Evolutionary conservation across 495 filamentous ascomycete genomes (phyloP).

Genomic region (Mycothermus thermophilus): DNA sequence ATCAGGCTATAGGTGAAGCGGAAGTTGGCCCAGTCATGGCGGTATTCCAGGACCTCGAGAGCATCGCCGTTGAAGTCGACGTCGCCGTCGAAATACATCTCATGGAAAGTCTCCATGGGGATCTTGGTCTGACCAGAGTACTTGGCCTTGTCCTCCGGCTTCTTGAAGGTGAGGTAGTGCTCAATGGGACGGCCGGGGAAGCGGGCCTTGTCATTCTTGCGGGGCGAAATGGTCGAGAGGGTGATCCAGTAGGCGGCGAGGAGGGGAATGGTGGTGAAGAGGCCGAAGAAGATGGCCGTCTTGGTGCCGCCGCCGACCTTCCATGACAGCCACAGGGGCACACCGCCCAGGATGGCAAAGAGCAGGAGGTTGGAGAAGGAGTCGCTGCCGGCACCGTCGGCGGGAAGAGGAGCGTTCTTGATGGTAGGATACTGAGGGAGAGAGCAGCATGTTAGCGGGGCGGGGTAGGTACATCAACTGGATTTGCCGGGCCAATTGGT

Average conservation of each 20-base stretch:
- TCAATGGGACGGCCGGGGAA: constrained; percentile 67
- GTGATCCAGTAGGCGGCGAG: constrained; percentile 59
- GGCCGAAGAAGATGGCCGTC: constrained; percentile 55
- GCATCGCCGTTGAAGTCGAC: constrained; percentile 78
- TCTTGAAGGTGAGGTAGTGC: constrained; percentile 75
- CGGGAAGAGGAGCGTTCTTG: constrained; percentile 68
- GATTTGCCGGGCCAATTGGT: neutral
- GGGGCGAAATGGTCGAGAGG: constrained; percentile 50
- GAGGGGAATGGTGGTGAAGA: constrained; percentile 52
- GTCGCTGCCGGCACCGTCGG: constrained; percentile 56
- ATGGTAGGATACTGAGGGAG: constrained; percentile 53
- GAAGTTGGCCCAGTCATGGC: constrained; percentile 82
- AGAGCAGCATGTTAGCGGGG: too few species aligned
- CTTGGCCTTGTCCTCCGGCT: constrained; percentile 51
- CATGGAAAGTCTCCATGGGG: constrained; percentile 74
- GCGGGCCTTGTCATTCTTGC: constrained; percentile 65
- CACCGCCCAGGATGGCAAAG: constrained; percentile 38
- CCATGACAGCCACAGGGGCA: constrained; percentile 55
- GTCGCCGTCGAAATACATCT: constrained; percentile 78
- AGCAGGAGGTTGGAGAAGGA: constrained; percentile 56
- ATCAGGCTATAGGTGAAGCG: constrained; percentile 58
- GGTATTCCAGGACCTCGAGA: constrained; percentile 66
- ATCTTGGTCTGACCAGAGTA: constrained; percentile 70
- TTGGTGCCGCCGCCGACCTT: constrained; percentile 58
- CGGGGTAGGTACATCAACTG: constrained; percentile 9